These are phyloP conservation scores for Termitomyces sp. DNA, from an alignment of 768 basidiomycete genomes.

Conservation along the genomic window DNA sequence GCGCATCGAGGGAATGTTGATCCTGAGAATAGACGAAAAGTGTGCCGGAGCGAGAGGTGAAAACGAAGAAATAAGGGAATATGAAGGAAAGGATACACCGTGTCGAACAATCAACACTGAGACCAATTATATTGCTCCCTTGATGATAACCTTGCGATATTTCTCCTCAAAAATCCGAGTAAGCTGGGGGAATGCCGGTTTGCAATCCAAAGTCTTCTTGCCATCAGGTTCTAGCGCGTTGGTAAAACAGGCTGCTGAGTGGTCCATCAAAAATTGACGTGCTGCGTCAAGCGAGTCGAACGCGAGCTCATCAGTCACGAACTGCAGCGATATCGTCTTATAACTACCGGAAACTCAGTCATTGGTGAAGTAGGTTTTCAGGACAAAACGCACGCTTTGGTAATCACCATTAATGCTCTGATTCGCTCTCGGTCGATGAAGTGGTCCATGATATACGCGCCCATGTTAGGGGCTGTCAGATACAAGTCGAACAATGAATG, in stretches of 20 bases:
- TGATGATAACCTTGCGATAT: constrained; percentile 84
- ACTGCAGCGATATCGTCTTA: constrained; percentile 65
- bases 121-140: constrained; percentile 73
- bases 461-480: constrained; percentile 88
- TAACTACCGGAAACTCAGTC: constrained; percentile 52
- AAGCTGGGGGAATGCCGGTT: constrained; percentile 49
- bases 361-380: neutral
- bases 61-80: constrained; percentile 16
- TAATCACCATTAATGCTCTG: constrained; percentile 81
- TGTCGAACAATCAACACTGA: neutral
- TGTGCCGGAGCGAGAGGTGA: constrained; percentile 10
- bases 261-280: constrained; percentile 63
- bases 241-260: constrained; percentile 62
- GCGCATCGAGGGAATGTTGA: constrained; percentile 3
- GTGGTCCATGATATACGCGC: constrained; percentile 98
- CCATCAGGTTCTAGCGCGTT: constrained; percentile 57
- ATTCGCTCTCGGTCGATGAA: constrained; percentile 90
- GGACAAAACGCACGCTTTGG: constrained; percentile 73
- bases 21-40: neutral
- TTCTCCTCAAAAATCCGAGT: constrained; percentile 67
- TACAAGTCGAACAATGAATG: constrained; percentile 87
- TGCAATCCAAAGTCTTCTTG: constrained; percentile 71
- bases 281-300: constrained; percentile 67
- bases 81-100: constrained; percentile 11
- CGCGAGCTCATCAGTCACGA: constrained; percentile 76